phyloP scores from a whole-genome alignment of 495 filamentous ascomycete genomes.

The Penicillium daleae region DNA sequence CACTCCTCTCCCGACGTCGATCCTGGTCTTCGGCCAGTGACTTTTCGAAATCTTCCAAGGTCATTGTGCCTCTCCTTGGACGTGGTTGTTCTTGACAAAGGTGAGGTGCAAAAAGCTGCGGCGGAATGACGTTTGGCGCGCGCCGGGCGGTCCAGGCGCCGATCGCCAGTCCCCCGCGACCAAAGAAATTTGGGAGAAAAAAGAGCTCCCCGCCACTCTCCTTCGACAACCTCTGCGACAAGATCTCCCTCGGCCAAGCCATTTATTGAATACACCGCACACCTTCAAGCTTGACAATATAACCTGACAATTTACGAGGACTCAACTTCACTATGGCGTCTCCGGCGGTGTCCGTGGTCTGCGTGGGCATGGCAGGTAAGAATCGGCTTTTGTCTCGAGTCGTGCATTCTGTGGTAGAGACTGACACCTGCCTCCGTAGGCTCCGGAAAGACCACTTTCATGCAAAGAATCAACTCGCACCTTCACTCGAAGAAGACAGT shows the following conservation, averaged over 20 bases:
- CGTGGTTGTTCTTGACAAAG: conserved; percentile 3
- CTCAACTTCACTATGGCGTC: conserved; percentile 42
- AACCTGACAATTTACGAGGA: too few relatives aligned
- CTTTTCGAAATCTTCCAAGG: conserved; percentile 59
- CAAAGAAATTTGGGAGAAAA: conserved; percentile 38
- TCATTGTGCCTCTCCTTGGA: conserved; percentile 40
- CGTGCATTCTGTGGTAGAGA: conserved; percentile 4
- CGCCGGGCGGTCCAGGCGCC: conserved; percentile 38
- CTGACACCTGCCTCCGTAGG: conserved; percentile 42
- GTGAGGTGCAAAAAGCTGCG: conserved; percentile 23
- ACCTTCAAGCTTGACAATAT: not conserved
- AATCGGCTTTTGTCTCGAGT: conserved; percentile 6
- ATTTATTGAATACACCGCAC: not conserved
- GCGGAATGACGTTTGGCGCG: conserved; percentile 43
- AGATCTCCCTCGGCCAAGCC: not conserved
- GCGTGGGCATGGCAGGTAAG: conserved; percentile 91
- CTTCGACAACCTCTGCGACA: not conserved
- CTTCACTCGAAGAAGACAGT: conserved; percentile 73
- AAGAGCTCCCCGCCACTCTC: conserved; percentile 25
- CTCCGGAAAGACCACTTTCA: conserved; percentile 97
- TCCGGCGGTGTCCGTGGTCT: conserved; percentile 77
- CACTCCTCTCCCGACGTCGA: conserved; percentile 36
- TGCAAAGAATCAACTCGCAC: conserved; percentile 94
- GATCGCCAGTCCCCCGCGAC: conserved; percentile 40
- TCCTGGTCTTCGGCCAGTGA: conserved; percentile 49